Base-by-base conservation (phyloP, 2,329 filamentous ascomycete species). In the Grosmannia penicillata region DNA sequence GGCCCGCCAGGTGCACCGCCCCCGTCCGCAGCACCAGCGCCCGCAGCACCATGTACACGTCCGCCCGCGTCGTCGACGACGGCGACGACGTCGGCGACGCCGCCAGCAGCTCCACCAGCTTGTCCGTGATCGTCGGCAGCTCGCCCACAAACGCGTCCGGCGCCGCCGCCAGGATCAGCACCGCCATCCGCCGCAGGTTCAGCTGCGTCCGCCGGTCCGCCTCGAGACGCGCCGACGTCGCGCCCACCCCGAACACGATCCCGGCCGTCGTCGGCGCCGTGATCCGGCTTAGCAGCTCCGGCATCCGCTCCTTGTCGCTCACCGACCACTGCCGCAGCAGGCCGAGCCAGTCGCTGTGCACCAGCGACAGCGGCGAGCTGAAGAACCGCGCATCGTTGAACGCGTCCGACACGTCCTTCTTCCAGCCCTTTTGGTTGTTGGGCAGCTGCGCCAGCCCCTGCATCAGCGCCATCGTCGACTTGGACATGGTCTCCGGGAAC, bases 171-270 rank as follows among this genome's bases (percentile, higher is more conserved):
- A 96, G 67, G 14, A 96, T 63, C 10, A 98, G 65, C 2, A 86
- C 69, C 5, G 86, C 76, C 33, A 93, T 75, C 33, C 91, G 75
- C 11, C 87, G 80, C 15, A 98, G 70, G 46, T 86, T 94, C 23
- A 94, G 70, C 57, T 96, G 89, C 1, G 87, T 86, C 58, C 81
- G 91, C 41, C 87, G 79, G 57, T 98, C 91, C 6, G 93, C 86
- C 59, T 98, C 91, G n/a, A 93, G 72, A 42, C 91, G 72, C 26
- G 91, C 91, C 31, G 87, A 93, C 18, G 84, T 86, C 7, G 91
- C 91, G 10, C 93, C 93, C 1, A 98, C 91, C n/a, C 91, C 91
- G 52, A 98, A 98, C 54, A 98, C 89, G 48, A 98, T 93, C 8
- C 91, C 91, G 0, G 93, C 91, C 13, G 87, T 89, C 1, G 87